Evolutionary conservation across 78 protist species (phyloP).

Genomic region (Dictyostelium citrinum): DNA sequence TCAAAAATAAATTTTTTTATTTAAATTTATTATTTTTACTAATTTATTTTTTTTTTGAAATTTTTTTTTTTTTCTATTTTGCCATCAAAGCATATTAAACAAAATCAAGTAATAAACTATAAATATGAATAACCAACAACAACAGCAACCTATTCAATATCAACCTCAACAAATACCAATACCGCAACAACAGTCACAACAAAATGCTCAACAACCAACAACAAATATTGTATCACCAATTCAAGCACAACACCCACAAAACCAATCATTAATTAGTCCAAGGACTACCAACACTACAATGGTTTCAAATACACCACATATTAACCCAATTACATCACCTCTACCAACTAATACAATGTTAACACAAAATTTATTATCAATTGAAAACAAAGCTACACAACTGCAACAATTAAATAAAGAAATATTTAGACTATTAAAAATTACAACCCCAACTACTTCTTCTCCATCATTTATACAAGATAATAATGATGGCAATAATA

Average conservation of each 20-base stretch:
- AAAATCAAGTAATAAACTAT: not conserved
- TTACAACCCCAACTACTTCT: not conserved
- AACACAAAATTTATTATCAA: not conserved
- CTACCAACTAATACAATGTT: not conserved
- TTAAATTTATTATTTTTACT: no score
- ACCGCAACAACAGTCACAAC: not conserved
- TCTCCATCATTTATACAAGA: not conserved
- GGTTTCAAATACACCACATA: not conserved
- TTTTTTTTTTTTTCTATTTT: no score
- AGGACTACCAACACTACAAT: not conserved
- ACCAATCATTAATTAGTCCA: not conserved
- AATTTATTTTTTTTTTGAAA: no score
- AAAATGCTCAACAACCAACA: not conserved
- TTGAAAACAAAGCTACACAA: not conserved
- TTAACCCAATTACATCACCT: not conserved
- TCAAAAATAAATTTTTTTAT: no score
- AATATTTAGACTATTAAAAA: not conserved
- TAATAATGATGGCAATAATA: not conserved
- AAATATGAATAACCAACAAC: not conserved
- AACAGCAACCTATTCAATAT: not conserved
- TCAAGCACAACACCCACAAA: not conserved
- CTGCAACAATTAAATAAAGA: constrained; percentile 6
- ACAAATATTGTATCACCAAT: constrained; percentile 23
- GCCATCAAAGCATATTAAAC: no score
- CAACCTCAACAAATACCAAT: not conserved